A percentile compares a stretch with the other conserved stretches of the same genome.
Conservation (phyloP, 805 yeast genomes). For the Saitoella complicata region DNA sequence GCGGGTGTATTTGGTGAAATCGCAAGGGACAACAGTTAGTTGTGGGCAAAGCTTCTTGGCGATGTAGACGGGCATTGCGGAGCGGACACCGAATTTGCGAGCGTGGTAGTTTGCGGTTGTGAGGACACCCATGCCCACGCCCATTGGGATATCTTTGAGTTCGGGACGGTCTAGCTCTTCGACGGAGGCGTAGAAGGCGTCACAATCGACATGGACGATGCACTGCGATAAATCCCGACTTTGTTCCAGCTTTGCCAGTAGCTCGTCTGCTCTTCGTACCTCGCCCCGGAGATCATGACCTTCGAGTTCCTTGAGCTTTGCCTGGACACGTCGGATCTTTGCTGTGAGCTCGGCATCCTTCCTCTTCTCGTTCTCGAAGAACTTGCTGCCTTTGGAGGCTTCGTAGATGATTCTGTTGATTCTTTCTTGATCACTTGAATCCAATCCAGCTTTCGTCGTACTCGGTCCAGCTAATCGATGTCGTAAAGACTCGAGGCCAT, state of each 20-base stretch:
- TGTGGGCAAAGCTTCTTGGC: conserved; percentile 57
- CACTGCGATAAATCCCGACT: conserved; percentile 12
- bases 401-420: conserved; percentile 1
- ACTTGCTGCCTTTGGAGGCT: conserved; percentile 1
- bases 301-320: neutral
- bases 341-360: neutral
- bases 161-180: no score
- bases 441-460: neutral
- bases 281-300: no score
- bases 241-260: conserved; percentile 5
- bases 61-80: conserved; percentile 77
- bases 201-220: conserved; percentile 26
- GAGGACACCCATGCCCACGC: conserved; percentile 53
- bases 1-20: conserved; percentile 54
- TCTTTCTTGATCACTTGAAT: neutral
- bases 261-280: neutral
- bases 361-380: conserved; percentile 1
- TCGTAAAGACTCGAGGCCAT: no score
- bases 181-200: conserved; percentile 85
- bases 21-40: conserved; percentile 47
- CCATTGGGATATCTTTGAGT: conserved; percentile 45
- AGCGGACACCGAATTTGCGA: conserved; percentile 52
- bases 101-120: conserved; percentile 67
- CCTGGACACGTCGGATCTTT: neutral
- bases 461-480: no score